Conservation (phyloP, 1,284 basidiomycete genomes). For the Leccinum proliferum region DNA sequence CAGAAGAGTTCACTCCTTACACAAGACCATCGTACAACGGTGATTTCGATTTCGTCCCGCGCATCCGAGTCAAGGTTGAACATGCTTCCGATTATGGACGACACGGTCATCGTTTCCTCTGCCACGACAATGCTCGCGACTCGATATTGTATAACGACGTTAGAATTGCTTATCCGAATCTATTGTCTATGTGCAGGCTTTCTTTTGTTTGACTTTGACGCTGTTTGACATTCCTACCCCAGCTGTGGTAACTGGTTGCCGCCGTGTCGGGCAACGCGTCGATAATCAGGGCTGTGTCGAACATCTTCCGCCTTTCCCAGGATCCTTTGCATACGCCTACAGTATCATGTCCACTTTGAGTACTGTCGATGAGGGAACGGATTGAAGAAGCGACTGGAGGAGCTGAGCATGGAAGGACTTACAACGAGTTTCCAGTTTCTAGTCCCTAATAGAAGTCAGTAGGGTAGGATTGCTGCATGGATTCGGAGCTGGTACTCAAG, state of each 20-base stretch:
- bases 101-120: slow-evolving; percentile 68
- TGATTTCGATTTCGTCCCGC: slow-evolving; percentile 24
- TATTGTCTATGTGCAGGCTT: slow-evolving; percentile 60
- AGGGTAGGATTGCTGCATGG: slow-evolving; percentile 65
- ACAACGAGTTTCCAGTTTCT: slow-evolving; percentile 66
- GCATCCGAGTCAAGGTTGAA: slow-evolving; percentile 26
- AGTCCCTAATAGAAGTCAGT: slow-evolving; percentile 49
- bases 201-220: slow-evolving; percentile 6
- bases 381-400: slow-evolving; percentile 44
- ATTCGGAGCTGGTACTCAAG: slow-evolving; percentile 57
- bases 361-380: slow-evolving; percentile 50
- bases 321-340: slow-evolving; percentile 42
- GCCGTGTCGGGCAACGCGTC: slow-evolving; percentile 67
- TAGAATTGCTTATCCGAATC: slow-evolving; percentile 66
- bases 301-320: slow-evolving; percentile 66
- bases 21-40: slow-evolving; percentile 39
- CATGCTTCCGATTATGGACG: slow-evolving; percentile 60
- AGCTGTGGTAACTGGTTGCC: slow-evolving; percentile 60
- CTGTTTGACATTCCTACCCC: slow-evolving; percentile 4
- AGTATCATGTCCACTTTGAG: slow-evolving; percentile 52
- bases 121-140: slow-evolving; percentile 70
- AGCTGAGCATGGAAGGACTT: slow-evolving; percentile 66
- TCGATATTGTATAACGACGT: slow-evolving; percentile 78
- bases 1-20: slow-evolving; percentile 41
- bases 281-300: slow-evolving; percentile 59